Evolutionary conservation across 2,329 filamentous ascomycete genomes (phyloP).

Genomic region (Aspergillus puulaauensis): DNA sequence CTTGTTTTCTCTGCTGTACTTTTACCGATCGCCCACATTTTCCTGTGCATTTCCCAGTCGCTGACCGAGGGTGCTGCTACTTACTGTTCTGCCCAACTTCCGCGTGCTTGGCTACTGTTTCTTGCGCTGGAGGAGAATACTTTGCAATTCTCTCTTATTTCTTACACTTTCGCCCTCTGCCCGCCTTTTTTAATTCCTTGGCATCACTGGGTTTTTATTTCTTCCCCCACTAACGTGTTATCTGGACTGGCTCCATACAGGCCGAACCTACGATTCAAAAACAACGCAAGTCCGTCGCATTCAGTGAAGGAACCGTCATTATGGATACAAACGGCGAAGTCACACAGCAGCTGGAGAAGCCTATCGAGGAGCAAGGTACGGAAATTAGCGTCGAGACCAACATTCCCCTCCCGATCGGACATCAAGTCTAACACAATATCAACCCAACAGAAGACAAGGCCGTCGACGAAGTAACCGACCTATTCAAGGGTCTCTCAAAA

Average conservation of each 20-base stretch:
- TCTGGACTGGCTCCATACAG: conserved; percentile 32
- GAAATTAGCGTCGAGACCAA: neutral
- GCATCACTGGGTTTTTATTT: conserved; percentile 5
- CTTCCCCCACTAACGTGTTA: conserved; percentile 28
- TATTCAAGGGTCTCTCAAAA: conserved; percentile 70
- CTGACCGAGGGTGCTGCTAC: neutral
- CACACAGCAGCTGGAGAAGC: conserved; percentile 72
- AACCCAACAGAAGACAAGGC: conserved; percentile 51
- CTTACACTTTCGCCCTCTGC: neutral
- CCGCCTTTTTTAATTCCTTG: neutral
- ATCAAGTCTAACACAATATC: conserved; percentile 8
- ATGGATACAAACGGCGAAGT: conserved; percentile 89
- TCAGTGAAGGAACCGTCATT: conserved; percentile 81
- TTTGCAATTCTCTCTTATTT: neutral
- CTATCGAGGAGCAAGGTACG: conserved; percentile 46
- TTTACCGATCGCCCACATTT: conserved; percentile 43
- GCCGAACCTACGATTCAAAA: conserved; percentile 58
- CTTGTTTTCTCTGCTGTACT: conserved; percentile 27
- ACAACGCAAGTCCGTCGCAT: conserved; percentile 89
- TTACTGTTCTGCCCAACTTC: conserved; percentile 19
- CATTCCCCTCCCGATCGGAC: neutral
- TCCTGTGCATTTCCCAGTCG: conserved; percentile 30
- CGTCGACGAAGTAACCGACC: conserved; percentile 64
- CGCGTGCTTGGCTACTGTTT: conserved; percentile 17
- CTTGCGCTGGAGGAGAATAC: neutral